Conservation (phyloP, 495 filamentous ascomycete species). For the Tuber microsphaerosporum region DNA sequence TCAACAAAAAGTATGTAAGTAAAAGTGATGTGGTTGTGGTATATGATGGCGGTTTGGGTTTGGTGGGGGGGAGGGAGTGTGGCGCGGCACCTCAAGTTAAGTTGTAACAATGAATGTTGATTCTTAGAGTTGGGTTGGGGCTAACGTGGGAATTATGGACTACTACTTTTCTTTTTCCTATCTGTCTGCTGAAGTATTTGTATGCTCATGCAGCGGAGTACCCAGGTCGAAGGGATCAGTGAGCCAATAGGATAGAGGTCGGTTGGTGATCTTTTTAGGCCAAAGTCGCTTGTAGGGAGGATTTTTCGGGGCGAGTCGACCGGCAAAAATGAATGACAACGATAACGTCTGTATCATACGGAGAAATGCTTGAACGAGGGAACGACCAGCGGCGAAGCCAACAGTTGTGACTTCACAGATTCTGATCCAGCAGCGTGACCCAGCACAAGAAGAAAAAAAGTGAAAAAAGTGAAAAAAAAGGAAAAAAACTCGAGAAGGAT, state of each 20-base stretch:
- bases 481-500: conserved; percentile 20
- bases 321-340: conserved; percentile 39
- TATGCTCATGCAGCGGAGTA: conserved; percentile 25
- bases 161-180: conserved; percentile 21
- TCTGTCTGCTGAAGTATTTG: conserved; percentile 28
- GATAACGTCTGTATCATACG: conserved; percentile 37
- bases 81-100: conserved; percentile 29
- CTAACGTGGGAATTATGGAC: conserved; percentile 2
- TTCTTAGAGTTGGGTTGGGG: conserved; percentile 17
- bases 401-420: conserved; percentile 30
- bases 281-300: conserved; percentile 23
- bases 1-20: not conserved
- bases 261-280: conserved; percentile 36
- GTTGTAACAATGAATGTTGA: conserved; percentile 33
- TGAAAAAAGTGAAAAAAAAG: conserved; percentile 26
- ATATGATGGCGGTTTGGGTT: conserved; percentile 5
- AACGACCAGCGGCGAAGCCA: conserved; percentile 36
- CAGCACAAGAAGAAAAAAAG: conserved; percentile 29
- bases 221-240: conserved; percentile 33
- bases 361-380: conserved; percentile 37
- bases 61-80: conserved; percentile 24
- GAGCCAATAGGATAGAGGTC: conserved; percentile 29
- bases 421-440: conserved; percentile 39
- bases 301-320: conserved; percentile 37
- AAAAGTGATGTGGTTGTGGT: not conserved